Base-by-base conservation (phyloP, 2,329 filamentous ascomycete species). In the Stagonosporopsis tanaceti region DNA sequence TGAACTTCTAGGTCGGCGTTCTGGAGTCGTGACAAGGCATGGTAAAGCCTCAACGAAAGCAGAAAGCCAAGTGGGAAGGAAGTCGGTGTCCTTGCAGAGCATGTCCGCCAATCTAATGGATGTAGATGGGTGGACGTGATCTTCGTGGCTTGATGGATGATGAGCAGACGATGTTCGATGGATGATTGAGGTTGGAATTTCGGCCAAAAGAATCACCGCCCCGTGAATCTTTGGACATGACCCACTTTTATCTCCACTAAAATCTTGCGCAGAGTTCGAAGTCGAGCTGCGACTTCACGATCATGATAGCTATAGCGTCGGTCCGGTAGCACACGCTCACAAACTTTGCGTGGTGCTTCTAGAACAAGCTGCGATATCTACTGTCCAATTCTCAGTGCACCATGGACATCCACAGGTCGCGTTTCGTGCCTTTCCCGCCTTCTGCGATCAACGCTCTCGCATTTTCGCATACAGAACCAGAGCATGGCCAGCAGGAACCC, bases 371-470 rank as follows among this genome's bases (percentile, higher is more conserved):
- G 40, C 40, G n/a, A 39, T 15, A 32, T 14, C 27, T 6, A 20
- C 39, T 20, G 15, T 25, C 17, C 6, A 4, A n/a, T 28, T 27
- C 6, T 27, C 22, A 27, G 20, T 41, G 24, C 47, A 67, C 46
- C 58, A 97, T 98, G 94, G 94, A 98, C 79, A 89, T 99, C 75
- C 95, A 99, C 82, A 92, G 95, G 71, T 96, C 93, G 74, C 92
- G 95, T 74, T 99, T 99, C 80, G 90, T 99, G 67, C 91, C 91
- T 38, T 98, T 91, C 78, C 92, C 93, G 64, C 90, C 92, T 7
- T 92, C 92, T 59, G 89, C 93, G 56, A 97, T 99, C 78, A 98
- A 97, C 79, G 89, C 92, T 62, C 86, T 98, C 73, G 92, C 94
- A 65, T 98, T 99, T 77, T 97, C 95, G 6, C 91, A 97, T 75